phyloP scores from a whole-genome alignment of 257 asterid species.

The Knoxia roxburghii region DNA sequence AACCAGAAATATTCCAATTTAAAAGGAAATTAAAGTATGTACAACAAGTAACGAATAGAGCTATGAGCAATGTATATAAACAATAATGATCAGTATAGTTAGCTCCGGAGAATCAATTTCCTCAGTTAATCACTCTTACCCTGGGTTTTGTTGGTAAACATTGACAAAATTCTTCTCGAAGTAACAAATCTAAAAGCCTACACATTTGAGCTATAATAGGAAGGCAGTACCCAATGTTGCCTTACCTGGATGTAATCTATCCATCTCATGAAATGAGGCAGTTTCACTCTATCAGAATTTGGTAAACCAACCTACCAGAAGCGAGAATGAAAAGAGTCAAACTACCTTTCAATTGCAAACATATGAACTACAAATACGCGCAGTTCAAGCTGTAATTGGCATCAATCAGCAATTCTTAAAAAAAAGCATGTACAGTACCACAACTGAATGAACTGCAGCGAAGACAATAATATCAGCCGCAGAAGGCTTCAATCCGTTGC shows the following conservation, averaged over 20 bases:
- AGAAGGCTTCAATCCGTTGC: slow-evolving; percentile 54
- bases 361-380: background rate
- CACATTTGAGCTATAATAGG: background rate
- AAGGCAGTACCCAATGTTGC: background rate
- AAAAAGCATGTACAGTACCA: slow-evolving; percentile 36
- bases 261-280: slow-evolving; percentile 85
- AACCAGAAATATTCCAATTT: background rate
- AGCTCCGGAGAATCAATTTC: background rate
- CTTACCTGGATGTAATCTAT: slow-evolving; percentile 81
- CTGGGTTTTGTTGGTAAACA: background rate
- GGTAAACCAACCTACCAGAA: slow-evolving; percentile 53
- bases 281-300: slow-evolving; percentile 42
- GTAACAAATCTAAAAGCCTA: background rate
- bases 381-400: background rate
- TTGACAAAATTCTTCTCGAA: background rate
- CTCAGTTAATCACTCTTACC: background rate
- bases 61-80: background rate
- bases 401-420: background rate
- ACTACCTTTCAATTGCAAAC: background rate
- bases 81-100: background rate
- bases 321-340: slow-evolving; percentile 9
- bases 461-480: slow-evolving; percentile 68
- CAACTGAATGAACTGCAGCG: slow-evolving; percentile 50
- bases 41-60: no score
- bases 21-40: background rate